phyloP scores from a whole-genome alignment of 2,329 filamentous ascomycete genomes.

The Neodidymelliopsis sp. region DNA sequence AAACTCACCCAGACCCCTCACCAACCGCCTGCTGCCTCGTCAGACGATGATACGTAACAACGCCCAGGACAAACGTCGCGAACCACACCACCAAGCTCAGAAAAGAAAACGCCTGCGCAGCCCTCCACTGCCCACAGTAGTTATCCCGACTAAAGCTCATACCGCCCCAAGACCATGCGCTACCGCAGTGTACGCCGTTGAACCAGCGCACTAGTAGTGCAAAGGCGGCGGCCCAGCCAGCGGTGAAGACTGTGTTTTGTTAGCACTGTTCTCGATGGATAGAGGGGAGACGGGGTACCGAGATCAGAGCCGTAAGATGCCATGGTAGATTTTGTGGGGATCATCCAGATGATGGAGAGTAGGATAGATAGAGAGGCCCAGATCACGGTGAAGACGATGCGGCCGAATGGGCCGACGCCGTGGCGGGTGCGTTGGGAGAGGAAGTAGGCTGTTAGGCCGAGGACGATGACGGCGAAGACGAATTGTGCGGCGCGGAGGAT shows the following conservation, averaged over 20 bases:
- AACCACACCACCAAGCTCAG: slow-evolving; percentile 76
- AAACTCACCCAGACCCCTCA: slow-evolving; percentile 15
- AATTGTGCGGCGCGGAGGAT: slow-evolving; percentile 69
- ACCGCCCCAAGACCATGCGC: slow-evolving; percentile 61
- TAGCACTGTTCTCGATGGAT: no score
- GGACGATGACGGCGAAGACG: slow-evolving; percentile 70
- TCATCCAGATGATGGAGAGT: slow-evolving; percentile 73
- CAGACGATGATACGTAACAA: slow-evolving; percentile 31
- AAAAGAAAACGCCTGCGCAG: slow-evolving; percentile 75
- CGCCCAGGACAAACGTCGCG: slow-evolving; percentile 54
- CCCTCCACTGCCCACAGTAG: slow-evolving; percentile 73
- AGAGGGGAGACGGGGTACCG: slow-evolving; percentile 3
- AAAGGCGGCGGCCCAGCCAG: slow-evolving; percentile 68
- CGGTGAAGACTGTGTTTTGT: slow-evolving; percentile 60
- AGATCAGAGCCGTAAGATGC: slow-evolving; percentile 76
- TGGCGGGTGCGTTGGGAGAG: slow-evolving; percentile 39
- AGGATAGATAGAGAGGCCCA: slow-evolving; percentile 74
- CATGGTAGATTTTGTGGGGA: slow-evolving; percentile 73
- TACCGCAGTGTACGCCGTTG: slow-evolving; percentile 33
- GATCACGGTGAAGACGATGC: slow-evolving; percentile 78
- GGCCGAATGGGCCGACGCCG: slow-evolving; percentile 64
- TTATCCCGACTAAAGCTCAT: slow-evolving; percentile 53
- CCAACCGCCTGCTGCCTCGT: slow-evolving; percentile 13
- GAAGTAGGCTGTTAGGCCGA: slow-evolving; percentile 35
- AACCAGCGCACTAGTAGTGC: slow-evolving; percentile 51